Conservation (phyloP, 2,329 filamentous ascomycete species). For the Chaetomiaceae sp. region DNA sequence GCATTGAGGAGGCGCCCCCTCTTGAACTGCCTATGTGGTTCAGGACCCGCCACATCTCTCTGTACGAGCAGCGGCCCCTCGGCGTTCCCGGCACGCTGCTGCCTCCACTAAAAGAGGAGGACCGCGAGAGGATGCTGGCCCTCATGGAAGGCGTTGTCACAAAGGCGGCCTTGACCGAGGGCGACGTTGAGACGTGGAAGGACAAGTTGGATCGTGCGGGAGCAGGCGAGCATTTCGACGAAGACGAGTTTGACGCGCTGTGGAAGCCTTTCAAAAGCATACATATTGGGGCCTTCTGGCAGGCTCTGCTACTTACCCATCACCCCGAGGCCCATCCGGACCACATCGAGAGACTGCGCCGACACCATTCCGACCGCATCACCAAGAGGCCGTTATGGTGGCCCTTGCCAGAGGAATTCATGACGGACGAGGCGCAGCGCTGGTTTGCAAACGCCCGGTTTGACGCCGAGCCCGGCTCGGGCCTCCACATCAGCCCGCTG, state of each 20-base stretch:
- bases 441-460: conserved; percentile 20
- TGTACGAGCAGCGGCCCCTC: conserved; percentile 23
- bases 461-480: conserved; percentile 3
- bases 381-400: conserved; percentile 16
- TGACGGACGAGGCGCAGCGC: conserved; percentile 15
- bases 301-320: conserved; percentile 16
- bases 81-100: conserved; percentile 12
- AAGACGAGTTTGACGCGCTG: background rate
- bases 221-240: background rate
- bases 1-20: conserved; percentile 20
- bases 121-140: conserved; percentile 13
- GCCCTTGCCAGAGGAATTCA: conserved; percentile 3
- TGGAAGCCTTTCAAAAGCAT: background rate
- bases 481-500: conserved; percentile 20
- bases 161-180: conserved; percentile 5
- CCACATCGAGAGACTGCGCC: conserved; percentile 18
- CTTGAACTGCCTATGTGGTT: conserved; percentile 22
- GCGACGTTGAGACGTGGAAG: conserved; percentile 11
- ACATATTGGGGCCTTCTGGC: conserved; percentile 18
- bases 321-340: conserved; percentile 4
- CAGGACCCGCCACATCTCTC: conserved; percentile 17
- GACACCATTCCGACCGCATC: conserved; percentile 7
- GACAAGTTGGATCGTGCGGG: conserved; percentile 1
- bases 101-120: conserved; percentile 10
- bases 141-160: conserved; percentile 11